These are phyloP conservation scores for Coemansia sp. DNA, from an alignment of 192 early-diverging fungal genomes.

Conservation along the genomic window DNA sequence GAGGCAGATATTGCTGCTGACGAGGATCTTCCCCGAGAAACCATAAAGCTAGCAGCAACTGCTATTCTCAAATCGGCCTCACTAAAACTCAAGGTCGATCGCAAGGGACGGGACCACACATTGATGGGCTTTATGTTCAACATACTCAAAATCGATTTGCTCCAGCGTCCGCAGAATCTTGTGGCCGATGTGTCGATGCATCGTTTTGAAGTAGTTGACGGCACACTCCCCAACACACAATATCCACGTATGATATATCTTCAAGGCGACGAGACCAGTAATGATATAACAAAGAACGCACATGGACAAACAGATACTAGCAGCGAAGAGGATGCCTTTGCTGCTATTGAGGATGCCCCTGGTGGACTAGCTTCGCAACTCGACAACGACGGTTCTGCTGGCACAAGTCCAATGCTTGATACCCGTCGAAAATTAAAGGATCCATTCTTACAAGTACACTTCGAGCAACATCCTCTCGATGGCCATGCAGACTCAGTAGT, in stretches of 20 bases:
- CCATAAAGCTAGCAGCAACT: constrained; percentile 60
- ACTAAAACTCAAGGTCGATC: constrained; percentile 66
- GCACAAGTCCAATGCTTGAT: constrained; percentile 4
- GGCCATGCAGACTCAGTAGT: constrained; percentile 83
- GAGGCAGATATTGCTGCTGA: constrained; percentile 50
- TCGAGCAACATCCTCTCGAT: constrained; percentile 91
- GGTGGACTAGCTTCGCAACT: constrained; percentile 17
- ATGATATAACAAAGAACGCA: neutral
- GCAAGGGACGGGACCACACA: constrained; percentile 44
- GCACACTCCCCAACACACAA: constrained; percentile 46
- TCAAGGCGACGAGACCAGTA: constrained; percentile 30
- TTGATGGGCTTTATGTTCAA: constrained; percentile 53
- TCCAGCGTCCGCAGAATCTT: constrained; percentile 45
- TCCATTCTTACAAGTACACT: constrained; percentile 54
- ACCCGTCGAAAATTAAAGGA: constrained; percentile 15
- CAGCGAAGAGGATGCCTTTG: constrained; percentile 9
- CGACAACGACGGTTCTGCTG: neutral
- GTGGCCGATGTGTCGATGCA: constrained; percentile 52
- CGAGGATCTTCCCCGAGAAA: constrained; percentile 54
- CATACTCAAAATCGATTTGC: constrained; percentile 40
- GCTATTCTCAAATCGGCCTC: constrained; percentile 77
- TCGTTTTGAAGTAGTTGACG: constrained; percentile 54
- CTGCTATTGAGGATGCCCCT: constrained; percentile 24
- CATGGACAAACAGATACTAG: neutral
- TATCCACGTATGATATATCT: constrained; percentile 55